These are phyloP conservation scores for Cucurbita ficifolia DNA, from an alignment of 306 rosid species.

Conservation along the genomic window DNA sequence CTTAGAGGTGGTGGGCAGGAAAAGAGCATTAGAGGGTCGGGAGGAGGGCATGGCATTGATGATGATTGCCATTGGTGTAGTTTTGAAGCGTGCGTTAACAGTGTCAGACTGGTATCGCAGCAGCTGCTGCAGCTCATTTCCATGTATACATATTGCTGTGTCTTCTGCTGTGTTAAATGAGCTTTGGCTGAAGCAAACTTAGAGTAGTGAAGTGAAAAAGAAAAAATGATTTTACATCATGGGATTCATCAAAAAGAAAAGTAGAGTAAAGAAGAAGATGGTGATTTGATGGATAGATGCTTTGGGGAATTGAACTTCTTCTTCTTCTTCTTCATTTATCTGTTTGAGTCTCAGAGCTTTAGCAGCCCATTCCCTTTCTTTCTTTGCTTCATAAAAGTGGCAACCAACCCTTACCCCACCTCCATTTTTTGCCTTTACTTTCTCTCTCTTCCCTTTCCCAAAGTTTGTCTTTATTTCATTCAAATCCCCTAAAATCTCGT, in stretches of 20 bases:
- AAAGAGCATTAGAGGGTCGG: too few species aligned
- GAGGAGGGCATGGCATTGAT: not conserved
- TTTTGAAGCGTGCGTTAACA: not conserved
- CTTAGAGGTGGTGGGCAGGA: too few species aligned
- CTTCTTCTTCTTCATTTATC: not conserved
- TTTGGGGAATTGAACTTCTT: slow-evolving; percentile 1
- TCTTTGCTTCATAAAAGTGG: slow-evolving; percentile 19
- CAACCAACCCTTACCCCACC: slow-evolving; percentile 25
- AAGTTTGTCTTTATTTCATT: not conserved
- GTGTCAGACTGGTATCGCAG: slow-evolving; percentile 1
- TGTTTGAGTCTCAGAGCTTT: not conserved
- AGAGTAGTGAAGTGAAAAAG: not conserved
- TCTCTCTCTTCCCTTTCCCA: not conserved
- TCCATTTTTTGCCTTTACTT: slow-evolving; percentile 10
- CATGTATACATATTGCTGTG: not conserved
- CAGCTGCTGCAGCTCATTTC: not conserved
- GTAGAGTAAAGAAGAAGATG: not conserved
- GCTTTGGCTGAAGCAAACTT: not conserved
- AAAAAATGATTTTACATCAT: too few species aligned
- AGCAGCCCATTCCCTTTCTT: not conserved
- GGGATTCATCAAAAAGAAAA: not conserved
- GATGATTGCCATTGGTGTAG: not conserved
- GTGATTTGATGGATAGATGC: not conserved
- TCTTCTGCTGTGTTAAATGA: not conserved
- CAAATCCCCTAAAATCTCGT: too few species aligned